Evolutionary conservation across 2,329 filamentous ascomycete species (phyloP).

Genomic region (Claviceps spartinae): DNA sequence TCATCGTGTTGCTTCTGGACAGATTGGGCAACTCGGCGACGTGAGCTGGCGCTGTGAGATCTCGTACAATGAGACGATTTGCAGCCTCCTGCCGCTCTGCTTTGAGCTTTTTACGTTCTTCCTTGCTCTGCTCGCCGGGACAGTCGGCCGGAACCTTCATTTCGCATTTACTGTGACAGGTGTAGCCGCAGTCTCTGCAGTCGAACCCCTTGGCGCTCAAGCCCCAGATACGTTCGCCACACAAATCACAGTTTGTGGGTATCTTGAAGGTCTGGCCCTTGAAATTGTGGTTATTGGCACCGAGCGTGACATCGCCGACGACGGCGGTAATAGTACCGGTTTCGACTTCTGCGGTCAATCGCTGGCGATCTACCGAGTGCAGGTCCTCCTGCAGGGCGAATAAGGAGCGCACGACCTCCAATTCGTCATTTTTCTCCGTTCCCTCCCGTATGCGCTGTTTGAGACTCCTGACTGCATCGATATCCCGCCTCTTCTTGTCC

Average conservation of each 20-base stretch:
- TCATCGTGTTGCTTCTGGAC: conserved; percentile 76
- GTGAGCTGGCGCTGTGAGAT: conserved; percentile 25
- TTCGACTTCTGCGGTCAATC: conserved; percentile 82
- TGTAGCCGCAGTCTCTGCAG: conserved; percentile 92
- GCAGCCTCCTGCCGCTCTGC: conserved; percentile 69
- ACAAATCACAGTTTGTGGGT: conserved; percentile 94
- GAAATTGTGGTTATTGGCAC: conserved; percentile 93
- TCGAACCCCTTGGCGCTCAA: conserved; percentile 93
- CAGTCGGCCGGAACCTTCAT: conserved; percentile 97
- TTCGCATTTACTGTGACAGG: conserved; percentile 96
- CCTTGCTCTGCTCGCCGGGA: conserved; percentile 84
- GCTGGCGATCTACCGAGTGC: conserved; percentile 71
- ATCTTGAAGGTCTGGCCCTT: conserved; percentile 99
- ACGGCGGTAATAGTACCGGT: conserved; percentile 82
- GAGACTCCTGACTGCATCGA: conserved; percentile 60
- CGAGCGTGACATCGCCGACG: conserved; percentile 84
- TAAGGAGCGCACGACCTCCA: conserved; percentile 68
- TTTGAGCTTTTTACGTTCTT: conserved; percentile 91
- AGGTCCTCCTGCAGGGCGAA: conserved; percentile 75
- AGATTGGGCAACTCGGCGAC: conserved; percentile 53
- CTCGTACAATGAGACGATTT: conserved; percentile 41
- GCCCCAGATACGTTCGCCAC: conserved; percentile 94
- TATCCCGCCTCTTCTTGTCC: conserved; percentile 74
- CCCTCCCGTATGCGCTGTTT: conserved; percentile 70
- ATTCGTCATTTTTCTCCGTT: conserved; percentile 78